Base-by-base conservation (phyloP, 257 asterid genomes). In the Cruciata laevipes region DNA sequence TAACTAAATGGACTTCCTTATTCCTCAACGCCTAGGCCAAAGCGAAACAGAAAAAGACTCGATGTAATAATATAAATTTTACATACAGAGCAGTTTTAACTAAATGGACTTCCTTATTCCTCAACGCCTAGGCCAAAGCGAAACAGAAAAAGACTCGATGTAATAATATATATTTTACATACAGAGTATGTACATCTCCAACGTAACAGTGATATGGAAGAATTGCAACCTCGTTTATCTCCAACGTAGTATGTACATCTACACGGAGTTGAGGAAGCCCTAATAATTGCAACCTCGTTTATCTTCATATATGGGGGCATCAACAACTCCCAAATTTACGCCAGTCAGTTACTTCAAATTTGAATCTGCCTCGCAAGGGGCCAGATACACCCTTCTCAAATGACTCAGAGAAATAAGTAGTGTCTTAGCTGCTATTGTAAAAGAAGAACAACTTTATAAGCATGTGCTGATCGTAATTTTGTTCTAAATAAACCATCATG, bases 381-480 rank as follows among this genome's bases (percentile, higher is more conserved):
- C 10, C 20, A 10, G 3, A 10, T 49, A 12, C 5, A 18, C 37
- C 42, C 60, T 25, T 64, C 70, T 65, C 8, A 56, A 5, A 37
- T 63, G 63, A 52, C 71, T 51, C 32, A 1, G 18, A 52, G 51
- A 27, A 63, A 24, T 71, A 18, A 24, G 23, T 24, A 47, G 42
- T 30, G 56, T 49, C 58, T 71, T n/a, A 71, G 53, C 59, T 52
- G 75, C 70, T n/a, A n/a, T n/a, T n/a, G n/a, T n/a, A n/a, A n/a
- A 27, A 9, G n/a, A 1, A 0, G 49, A 42, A 3, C 35, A 13
- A 7, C 23, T 17, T 24, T 5, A 38, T 4, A 14, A 47, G 32
- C 16, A 13, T 27, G 51, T 63, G 69, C 64, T 21, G 18, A 21
- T 63, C 2, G 8, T 40, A 9, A 6, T 35, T 35, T 35, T 12